Evolutionary conservation across 2,329 filamentous ascomycete species (phyloP).

Genomic region (Beauveria medogensis): DNA sequence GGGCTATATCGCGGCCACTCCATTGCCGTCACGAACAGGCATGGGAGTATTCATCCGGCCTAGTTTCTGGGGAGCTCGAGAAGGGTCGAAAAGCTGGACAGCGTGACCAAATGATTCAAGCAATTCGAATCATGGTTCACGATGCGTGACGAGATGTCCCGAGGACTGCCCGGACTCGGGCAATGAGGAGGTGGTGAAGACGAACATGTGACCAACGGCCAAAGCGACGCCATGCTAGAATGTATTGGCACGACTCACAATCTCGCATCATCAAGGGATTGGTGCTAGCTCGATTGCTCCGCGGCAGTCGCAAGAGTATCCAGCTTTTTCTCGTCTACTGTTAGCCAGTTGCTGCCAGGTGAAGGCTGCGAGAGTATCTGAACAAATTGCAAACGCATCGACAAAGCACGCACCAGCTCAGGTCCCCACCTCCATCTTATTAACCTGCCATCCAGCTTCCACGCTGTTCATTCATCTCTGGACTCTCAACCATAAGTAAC

Average conservation of each 20-base stretch:
- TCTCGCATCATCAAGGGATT: neutral
- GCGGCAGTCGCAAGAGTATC: neutral
- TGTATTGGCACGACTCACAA: neutral
- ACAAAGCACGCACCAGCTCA: slow-evolving; percentile 5
- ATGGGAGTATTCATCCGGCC: neutral
- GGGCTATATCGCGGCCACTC: slow-evolving; percentile 2
- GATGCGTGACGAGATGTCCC: neutral
- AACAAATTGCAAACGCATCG: neutral
- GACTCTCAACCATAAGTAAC: neutral
- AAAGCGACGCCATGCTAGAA: neutral
- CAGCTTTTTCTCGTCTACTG: neutral
- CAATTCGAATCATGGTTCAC: neutral
- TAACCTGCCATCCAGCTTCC: neutral
- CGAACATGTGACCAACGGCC: neutral
- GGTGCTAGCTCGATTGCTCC: neutral
- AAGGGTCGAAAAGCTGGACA: neutral
- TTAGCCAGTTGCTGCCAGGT: neutral
- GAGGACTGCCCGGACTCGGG: neutral
- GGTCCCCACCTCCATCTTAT: slow-evolving; percentile 4
- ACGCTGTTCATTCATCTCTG: neutral
- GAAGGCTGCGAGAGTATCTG: neutral
- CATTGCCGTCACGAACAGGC: neutral
- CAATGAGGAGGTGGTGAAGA: neutral
- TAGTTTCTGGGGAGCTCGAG: neutral
- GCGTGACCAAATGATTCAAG: neutral